phyloP scores from a whole-genome alignment of 371 early-diverging fungal species.

The Dichotomocladium elegans region DNA sequence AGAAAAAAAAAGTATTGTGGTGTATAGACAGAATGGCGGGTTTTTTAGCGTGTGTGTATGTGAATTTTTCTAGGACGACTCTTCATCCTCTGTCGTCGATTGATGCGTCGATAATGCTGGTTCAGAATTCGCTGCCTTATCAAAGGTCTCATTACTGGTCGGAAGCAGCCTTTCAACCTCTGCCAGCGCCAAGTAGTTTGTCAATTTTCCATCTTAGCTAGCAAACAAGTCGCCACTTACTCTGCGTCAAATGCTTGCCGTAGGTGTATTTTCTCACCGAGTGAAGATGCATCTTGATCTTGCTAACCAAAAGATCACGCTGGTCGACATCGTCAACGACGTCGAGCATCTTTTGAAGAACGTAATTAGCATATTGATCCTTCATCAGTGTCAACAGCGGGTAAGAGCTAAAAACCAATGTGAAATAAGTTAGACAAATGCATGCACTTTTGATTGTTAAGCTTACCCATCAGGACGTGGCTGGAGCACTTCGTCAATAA shows the following conservation, averaged over 20 bases:
- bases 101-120: background rate
- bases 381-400: constrained; percentile 95
- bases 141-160: too few relatives aligned
- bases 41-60: too few relatives aligned
- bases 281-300: constrained; percentile 88
- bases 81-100: background rate
- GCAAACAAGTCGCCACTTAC: constrained; percentile 20
- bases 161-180: constrained; percentile 47
- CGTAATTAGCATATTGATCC: constrained; percentile 99
- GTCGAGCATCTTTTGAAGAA: constrained; percentile 99
- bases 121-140: constrained; percentile 16
- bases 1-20: constrained; percentile 2
- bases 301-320: constrained; percentile 77
- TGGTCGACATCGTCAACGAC: constrained; percentile 89
- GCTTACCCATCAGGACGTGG: constrained; percentile 70
- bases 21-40: too few relatives aligned
- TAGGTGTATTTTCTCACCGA: constrained; percentile 94
- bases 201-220: background rate
- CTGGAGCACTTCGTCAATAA: constrained; percentile 89
- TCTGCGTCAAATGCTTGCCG: constrained; percentile 92
- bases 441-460: background rate
- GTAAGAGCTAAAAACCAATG: constrained; percentile 52
- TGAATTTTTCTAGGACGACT: too few relatives aligned
- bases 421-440: background rate
- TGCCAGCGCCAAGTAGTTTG: constrained; percentile 6